Evolutionary conservation across 1,284 basidiomycete genomes (phyloP).

Genomic region (Cutaneotrichosporon sp.): DNA sequence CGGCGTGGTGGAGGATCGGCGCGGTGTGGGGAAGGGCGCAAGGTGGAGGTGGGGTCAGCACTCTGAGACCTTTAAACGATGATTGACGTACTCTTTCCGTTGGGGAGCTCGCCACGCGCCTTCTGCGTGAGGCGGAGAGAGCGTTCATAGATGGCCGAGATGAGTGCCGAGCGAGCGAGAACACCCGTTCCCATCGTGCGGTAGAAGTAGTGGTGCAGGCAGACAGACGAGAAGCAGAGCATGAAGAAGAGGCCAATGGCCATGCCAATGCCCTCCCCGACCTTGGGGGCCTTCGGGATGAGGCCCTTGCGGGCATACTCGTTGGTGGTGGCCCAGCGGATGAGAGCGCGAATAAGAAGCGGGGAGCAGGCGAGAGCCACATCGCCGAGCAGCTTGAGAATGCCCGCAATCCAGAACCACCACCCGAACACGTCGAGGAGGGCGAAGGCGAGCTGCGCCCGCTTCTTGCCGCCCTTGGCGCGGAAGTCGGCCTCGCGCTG

Average conservation of each 20-base stretch:
- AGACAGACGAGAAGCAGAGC: conserved; percentile 68
- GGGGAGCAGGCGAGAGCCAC: conserved; percentile 72
- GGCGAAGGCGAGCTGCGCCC: conserved; percentile 69
- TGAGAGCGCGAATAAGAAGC: conserved; percentile 76
- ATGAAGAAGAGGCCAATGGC: conserved; percentile 70
- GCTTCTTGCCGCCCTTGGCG: conserved; percentile 62
- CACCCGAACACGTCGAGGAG: conserved; percentile 79
- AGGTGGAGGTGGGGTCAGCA: not conserved
- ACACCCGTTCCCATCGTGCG: conserved; percentile 69
- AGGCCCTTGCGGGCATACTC: conserved; percentile 60
- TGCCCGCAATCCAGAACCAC: conserved; percentile 78
- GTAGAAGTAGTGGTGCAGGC: conserved; percentile 70
- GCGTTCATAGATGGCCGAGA: conserved; percentile 81
- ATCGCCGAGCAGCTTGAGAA: conserved; percentile 74
- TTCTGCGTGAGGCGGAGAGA: conserved; percentile 77
- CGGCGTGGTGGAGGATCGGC: not conserved
- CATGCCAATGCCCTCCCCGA: conserved; percentile 74
- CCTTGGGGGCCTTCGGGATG: conserved; percentile 54
- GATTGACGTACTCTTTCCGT: conserved; percentile 60
- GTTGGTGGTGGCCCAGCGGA: conserved; percentile 70
- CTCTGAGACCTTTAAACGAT: conserved; percentile 48
- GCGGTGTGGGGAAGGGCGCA: not conserved
- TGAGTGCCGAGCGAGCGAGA: conserved; percentile 79
- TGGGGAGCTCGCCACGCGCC: conserved; percentile 77
- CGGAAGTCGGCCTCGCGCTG: conserved; percentile 43